Conservation (phyloP, 106 monocot species). For the Dioscorea alata region DNA sequence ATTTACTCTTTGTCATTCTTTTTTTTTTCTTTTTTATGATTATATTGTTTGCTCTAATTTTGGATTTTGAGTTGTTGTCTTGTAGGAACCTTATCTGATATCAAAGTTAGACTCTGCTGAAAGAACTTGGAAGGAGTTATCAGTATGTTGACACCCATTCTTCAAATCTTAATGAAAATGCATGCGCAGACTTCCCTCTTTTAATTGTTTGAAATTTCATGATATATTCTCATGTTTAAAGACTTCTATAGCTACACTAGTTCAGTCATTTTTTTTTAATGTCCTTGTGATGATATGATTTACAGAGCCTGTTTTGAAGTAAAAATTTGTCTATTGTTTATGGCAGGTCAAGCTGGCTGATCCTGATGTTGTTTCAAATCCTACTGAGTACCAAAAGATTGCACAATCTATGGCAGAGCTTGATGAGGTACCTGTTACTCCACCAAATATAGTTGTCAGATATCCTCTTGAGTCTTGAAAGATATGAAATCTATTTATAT, state of each 20-base stretch:
- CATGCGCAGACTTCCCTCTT: not conserved
- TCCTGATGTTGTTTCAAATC: slow-evolving; percentile 94
- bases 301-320: not conserved
- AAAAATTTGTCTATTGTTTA: not conserved
- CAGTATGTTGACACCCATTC: slow-evolving; percentile 49
- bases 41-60: no score
- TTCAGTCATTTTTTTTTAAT: not conserved
- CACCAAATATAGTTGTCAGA: not conserved
- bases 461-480: not conserved
- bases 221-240: no score
- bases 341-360: slow-evolving; percentile 86
- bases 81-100: slow-evolving; percentile 80
- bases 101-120: slow-evolving; percentile 88
- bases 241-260: not conserved
- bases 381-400: slow-evolving; percentile 91
- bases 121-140: slow-evolving; percentile 93
- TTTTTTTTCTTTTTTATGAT: no score
- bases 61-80: no score
- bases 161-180: not conserved
- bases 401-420: slow-evolving; percentile 91
- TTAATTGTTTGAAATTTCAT: not conserved
- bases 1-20: no score
- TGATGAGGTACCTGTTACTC: slow-evolving; percentile 47
- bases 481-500: not conserved
- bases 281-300: not conserved